Base-by-base conservation (phyloP, 2,329 filamentous ascomycete species). In the Fusarium sp. region DNA sequence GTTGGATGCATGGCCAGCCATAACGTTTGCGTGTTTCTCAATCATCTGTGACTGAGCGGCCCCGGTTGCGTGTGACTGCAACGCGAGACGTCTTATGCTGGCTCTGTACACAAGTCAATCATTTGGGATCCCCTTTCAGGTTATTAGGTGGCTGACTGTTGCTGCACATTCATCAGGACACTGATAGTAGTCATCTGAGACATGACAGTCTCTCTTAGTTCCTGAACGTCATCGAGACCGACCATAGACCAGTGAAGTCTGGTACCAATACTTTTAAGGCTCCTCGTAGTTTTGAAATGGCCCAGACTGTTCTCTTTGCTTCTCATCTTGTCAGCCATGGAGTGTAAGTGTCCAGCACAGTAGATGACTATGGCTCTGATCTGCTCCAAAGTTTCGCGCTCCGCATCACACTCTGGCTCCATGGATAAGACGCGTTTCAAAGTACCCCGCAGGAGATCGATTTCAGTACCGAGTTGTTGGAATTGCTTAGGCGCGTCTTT, bases 261-360 rank as follows among this genome's bases (percentile, higher is more conserved):
- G 5, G 49, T 31, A 0, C 37, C 29, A 4, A 55, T n/a, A 4
- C 14, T 33, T 0, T 8, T 9, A 5, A 55, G n/a, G 2, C 19
- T 33, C 10, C 6, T 54, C 0, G 45, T 41, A 2, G 29, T 33
- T 19, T 6, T 55, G 6, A 60, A 60, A 3, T 55, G 46, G 2
- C 46, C 46, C 2, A 60, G 7, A 8, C 37, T 42, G 19, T 6
- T 42, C 16, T 60, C 46, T 18, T 60, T 60, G 7, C 37, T 25
- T 16, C 46, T 23, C 46, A 60, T 60, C 6, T 42, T 60, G 4
- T 60, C 51, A 7, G 18, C 19, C 46, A 60, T 55, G 9, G 15
- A 6, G 9, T 60, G 29, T 5, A 42, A 42, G 1, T 37, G 46
- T 2, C 18, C 15, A 3, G 37, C 38, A 19, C 57, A 60, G 14